Evolutionary conservation across 345 rosid species (phyloP).

Genomic region (Acer yangbiense): DNA sequence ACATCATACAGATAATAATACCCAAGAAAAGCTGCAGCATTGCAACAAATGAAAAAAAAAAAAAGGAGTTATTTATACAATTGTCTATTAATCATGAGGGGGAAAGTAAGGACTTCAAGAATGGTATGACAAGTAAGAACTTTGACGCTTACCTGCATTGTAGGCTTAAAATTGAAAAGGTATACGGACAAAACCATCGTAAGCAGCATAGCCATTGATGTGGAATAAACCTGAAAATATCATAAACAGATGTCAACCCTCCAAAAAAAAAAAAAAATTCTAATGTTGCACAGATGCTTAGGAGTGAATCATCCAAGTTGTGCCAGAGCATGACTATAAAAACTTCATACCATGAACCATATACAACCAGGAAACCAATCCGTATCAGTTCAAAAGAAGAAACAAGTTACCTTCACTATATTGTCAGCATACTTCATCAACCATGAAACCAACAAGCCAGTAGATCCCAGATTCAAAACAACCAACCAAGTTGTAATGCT

Average conservation of each 20-base stretch:
- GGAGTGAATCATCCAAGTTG: background rate
- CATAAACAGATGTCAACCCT: background rate
- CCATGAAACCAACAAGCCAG: conserved; percentile 88
- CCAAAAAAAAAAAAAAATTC: background rate
- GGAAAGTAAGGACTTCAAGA: background rate
- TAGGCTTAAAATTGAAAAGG: conserved; percentile 74
- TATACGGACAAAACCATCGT: conserved; percentile 72
- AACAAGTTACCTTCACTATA: conserved; percentile 75
- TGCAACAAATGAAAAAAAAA: conserved; percentile 1
- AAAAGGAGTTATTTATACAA: background rate
- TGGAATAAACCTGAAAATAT: conserved; percentile 66
- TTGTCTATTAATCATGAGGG: background rate
- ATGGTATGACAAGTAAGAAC: background rate
- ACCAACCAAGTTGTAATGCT: conserved; percentile 80
- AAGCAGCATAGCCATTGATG: conserved; percentile 90
- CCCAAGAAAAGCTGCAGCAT: conserved; percentile 92
- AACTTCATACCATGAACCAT: background rate
- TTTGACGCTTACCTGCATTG: conserved; percentile 53
- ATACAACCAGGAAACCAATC: background rate
- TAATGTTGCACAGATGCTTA: background rate
- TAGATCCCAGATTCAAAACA: conserved; percentile 77
- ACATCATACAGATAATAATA: conserved; percentile 91
- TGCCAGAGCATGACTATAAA: background rate
- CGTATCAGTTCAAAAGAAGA: background rate
- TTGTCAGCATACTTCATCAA: conserved; percentile 93